phyloP scores from a whole-genome alignment of 371 early-diverging fungal genomes.

The Rhizopus sp. region DNA sequence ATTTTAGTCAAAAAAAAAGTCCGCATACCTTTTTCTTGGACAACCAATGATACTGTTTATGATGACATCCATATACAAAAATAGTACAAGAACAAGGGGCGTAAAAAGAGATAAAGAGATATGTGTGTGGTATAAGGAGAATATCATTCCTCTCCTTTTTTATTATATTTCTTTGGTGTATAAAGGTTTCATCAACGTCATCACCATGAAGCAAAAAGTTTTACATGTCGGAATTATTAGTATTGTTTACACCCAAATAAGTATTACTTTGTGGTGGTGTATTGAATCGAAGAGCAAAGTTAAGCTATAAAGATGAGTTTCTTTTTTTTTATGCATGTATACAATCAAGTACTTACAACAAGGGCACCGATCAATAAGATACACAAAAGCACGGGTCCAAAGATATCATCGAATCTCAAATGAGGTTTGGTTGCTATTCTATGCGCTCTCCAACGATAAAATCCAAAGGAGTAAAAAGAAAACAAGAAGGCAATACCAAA shows the following conservation, averaged over 20 bases:
- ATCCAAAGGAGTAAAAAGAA: constrained; percentile 78
- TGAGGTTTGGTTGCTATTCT: constrained; percentile 49
- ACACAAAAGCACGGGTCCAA: constrained; percentile 83
- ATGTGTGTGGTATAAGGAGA: too few species aligned
- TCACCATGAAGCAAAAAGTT: background rate
- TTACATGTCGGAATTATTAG: background rate
- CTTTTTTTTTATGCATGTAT: background rate
- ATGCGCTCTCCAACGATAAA: constrained; percentile 87
- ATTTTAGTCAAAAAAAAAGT: too few species aligned
- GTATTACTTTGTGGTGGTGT: constrained; percentile 4
- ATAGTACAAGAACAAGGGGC: too few species aligned
- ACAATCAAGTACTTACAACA: constrained; percentile 61
- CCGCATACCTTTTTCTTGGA: too few species aligned
- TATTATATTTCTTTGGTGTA: too few species aligned
- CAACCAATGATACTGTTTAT: background rate
- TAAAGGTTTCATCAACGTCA: background rate
- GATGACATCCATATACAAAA: too few species aligned
- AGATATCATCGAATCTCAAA: constrained; percentile 61
- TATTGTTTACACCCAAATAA: constrained; percentile 22
- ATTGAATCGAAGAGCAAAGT: constrained; percentile 26
- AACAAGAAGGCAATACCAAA: constrained; percentile 73
- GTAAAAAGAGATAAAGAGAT: too few species aligned
- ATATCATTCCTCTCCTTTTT: too few species aligned
- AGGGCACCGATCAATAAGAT: constrained; percentile 78
- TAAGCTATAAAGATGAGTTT: constrained; percentile 18